Evolutionary conservation across 768 basidiomycete genomes (phyloP).

Genomic region (Podaxis rugospora): DNA sequence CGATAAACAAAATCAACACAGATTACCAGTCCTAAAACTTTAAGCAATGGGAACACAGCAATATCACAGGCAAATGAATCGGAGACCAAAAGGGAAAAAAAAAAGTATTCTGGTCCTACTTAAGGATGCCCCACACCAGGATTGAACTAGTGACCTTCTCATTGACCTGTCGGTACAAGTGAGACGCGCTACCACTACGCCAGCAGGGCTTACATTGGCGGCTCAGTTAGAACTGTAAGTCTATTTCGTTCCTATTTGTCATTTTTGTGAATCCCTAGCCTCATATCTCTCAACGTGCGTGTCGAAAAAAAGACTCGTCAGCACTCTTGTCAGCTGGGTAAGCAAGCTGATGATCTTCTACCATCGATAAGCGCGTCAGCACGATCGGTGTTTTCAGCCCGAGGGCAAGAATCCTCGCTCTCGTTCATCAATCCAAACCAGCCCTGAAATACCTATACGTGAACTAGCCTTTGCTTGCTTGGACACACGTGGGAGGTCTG

Average conservation of each 20-base stretch:
- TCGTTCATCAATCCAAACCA: neutral
- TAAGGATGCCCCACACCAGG: constrained; percentile 30
- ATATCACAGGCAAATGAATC: neutral
- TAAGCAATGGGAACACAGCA: no score
- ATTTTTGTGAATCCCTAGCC: neutral
- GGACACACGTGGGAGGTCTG: neutral
- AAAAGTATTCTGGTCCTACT: constrained; percentile 6
- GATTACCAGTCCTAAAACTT: no score
- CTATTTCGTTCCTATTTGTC: neutral
- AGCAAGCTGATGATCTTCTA: neutral
- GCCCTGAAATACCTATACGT: neutral
- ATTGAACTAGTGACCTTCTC: constrained; percentile 40
- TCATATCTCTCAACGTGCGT: neutral
- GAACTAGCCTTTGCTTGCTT: neutral
- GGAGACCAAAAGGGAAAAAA: neutral
- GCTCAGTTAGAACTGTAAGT: neutral
- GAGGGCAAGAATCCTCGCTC: neutral
- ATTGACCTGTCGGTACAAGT: constrained; percentile 27
- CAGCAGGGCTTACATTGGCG: constrained; percentile 21
- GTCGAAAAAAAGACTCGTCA: neutral
- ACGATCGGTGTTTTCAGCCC: neutral
- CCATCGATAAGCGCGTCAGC: neutral
- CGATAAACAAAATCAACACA: no score
- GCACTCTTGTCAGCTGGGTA: neutral
- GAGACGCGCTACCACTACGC: constrained; percentile 39